Evolutionary conservation across 2,329 filamentous ascomycete genomes (phyloP).

Genomic region (Penicillium expansum): DNA sequence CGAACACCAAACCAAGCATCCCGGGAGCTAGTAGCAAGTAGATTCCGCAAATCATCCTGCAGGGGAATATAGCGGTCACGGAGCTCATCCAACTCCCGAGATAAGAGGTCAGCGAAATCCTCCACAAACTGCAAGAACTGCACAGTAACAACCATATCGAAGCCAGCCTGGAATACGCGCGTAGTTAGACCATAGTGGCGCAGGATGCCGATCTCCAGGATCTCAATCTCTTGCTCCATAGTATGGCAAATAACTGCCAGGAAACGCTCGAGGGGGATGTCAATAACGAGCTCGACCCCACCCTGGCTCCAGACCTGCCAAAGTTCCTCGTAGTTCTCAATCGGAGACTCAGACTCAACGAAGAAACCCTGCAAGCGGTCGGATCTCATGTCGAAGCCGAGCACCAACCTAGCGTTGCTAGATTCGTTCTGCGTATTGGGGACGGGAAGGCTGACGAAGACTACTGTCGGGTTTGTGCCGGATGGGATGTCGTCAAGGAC

Average conservation of each 20-base stretch:
- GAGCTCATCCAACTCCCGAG: constrained; percentile 5
- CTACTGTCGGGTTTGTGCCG: not conserved
- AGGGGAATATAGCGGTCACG: constrained; percentile 12
- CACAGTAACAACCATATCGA: constrained; percentile 34
- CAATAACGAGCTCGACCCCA: constrained; percentile 22
- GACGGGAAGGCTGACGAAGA: constrained; percentile 23
- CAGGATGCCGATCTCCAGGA: constrained; percentile 26
- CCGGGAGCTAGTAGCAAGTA: constrained; percentile 28
- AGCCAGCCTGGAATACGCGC: constrained; percentile 22
- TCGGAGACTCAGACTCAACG: constrained; percentile 25
- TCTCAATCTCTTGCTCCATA: constrained; percentile 15
- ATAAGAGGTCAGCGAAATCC: constrained; percentile 26
- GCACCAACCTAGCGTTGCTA: constrained; percentile 24
- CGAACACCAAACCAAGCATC: constrained; percentile 28
- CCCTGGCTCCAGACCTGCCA: constrained; percentile 19
- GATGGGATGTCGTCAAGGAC: not conserved
- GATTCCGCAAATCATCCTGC: constrained; percentile 26
- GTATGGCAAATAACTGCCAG: constrained; percentile 22
- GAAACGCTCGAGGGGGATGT: constrained; percentile 23
- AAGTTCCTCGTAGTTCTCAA: constrained; percentile 25
- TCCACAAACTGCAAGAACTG: constrained; percentile 32
- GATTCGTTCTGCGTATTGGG: constrained; percentile 16
- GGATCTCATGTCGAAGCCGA: constrained; percentile 28
- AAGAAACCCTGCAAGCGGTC: constrained; percentile 26
- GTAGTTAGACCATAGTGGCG: constrained; percentile 21